Percentiles rank a stretch among this genome's conserved stretches.
Conservation (phyloP, 2,329 filamentous ascomycete species). For the Alternaria gansuensis region DNA sequence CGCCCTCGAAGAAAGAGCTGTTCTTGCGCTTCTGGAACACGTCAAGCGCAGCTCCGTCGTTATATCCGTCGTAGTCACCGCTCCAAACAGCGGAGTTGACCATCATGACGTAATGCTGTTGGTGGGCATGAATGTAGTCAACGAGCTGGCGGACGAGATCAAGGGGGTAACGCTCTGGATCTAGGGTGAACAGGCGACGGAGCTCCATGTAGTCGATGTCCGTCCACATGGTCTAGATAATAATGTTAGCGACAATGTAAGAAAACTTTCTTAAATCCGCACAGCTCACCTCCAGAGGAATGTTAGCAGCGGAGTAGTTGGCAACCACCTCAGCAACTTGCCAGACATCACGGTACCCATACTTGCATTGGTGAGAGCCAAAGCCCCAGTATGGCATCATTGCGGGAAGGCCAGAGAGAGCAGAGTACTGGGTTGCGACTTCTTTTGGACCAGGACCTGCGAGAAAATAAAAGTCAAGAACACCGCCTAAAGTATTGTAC, state of each 20-base stretch:
- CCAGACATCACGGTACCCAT: slow-evolving; percentile 65
- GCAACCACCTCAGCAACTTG: slow-evolving; percentile 71
- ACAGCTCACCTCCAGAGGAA: slow-evolving; percentile 58
- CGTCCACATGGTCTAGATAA: slow-evolving; percentile 73
- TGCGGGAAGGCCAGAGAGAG: slow-evolving; percentile 56
- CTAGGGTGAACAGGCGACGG: slow-evolving; percentile 70
- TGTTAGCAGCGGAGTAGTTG: slow-evolving; percentile 71
- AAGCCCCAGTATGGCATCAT: slow-evolving; percentile 64
- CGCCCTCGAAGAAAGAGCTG: slow-evolving; percentile 66
- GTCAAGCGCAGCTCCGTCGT: slow-evolving; percentile 66
- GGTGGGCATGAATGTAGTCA: slow-evolving; percentile 69
- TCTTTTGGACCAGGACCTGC: slow-evolving; percentile 59
- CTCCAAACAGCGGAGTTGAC: slow-evolving; percentile 73
- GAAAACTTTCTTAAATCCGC: fast-evolving
- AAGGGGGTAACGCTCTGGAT: slow-evolving; percentile 70
- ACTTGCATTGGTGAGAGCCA: slow-evolving; percentile 62
- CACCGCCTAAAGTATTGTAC: slow-evolving; percentile 80
- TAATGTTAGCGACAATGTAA: neutral
- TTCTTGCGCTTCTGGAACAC: slow-evolving; percentile 64
- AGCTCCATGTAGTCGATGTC: slow-evolving; percentile 75
- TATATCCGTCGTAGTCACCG: slow-evolving; percentile 63
- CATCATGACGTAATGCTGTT: slow-evolving; percentile 80
- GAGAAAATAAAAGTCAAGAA: slow-evolving; percentile 72
- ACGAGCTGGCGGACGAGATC: slow-evolving; percentile 70
- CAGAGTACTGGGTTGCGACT: slow-evolving; percentile 60